Evolutionary conservation across 495 filamentous ascomycete species (phyloP).

Genomic region (Tetracladium marchalianum): DNA sequence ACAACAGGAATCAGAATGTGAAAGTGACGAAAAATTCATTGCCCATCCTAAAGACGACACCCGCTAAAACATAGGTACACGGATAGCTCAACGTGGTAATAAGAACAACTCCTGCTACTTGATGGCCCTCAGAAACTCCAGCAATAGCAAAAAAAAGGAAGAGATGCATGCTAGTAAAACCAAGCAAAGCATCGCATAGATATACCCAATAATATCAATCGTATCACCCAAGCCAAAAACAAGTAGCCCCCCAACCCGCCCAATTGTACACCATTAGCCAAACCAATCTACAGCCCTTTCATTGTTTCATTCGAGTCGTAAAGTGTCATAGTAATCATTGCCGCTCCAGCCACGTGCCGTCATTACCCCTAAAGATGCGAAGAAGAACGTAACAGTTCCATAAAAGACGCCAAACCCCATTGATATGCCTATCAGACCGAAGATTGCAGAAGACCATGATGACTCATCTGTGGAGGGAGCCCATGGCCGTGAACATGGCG

Average conservation of each 20-base stretch:
- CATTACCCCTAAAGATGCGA: constrained; percentile 9
- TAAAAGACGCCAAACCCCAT: constrained; percentile 3
- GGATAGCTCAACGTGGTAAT: no score
- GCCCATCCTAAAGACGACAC: no score
- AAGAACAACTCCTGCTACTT: no score
- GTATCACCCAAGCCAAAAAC: constrained; percentile 4
- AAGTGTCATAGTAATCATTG: constrained; percentile 1
- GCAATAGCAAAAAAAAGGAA: no score
- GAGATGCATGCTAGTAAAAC: no score
- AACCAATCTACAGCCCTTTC: constrained; percentile 18
- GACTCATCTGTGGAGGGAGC: constrained; percentile 3
- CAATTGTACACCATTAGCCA: constrained; percentile 12
- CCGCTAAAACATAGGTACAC: no score
- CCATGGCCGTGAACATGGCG: neutral
- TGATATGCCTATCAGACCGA: constrained; percentile 1
- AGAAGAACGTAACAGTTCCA: constrained; percentile 7
- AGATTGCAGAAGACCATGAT: constrained; percentile 7
- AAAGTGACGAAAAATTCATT: no score
- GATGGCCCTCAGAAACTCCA: no score
- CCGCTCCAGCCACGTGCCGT: neutral
- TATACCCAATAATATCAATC: no score
- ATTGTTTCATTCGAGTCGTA: constrained; percentile 19
- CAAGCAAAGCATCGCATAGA: no score
- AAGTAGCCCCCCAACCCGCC: neutral
- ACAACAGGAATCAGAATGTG: no score